Base-by-base conservation (phyloP, 495 filamentous ascomycete genomes). In the Penicillium atrosanguineum region DNA sequence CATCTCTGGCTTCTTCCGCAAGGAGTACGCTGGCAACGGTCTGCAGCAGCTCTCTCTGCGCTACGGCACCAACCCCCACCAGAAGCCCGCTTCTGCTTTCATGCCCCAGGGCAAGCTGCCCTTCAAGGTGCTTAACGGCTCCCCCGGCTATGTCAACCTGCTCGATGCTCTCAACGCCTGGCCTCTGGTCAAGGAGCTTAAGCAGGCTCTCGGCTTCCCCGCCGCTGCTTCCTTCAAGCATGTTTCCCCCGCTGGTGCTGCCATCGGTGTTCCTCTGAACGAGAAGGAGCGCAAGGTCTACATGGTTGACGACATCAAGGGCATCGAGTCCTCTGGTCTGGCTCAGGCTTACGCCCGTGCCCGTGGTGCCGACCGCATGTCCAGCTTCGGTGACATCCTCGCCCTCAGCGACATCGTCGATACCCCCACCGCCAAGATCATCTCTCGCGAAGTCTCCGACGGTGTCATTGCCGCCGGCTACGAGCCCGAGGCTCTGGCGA, bases 221-320 rank as follows among this genome's bases (percentile, higher is more conserved):
- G 94, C 94, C 23, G 95, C 94, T 18, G 93, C 94, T 45, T 95
- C 89, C 70, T 98, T 98, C 86, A 98, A 98, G 82, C 95, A 97
- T 68, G 94, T 97, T 37, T 97, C 95, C 5, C 94, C 94, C 7
- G 94, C 94, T 37, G 94, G 94, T 59, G 94, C 94, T 44, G 94
- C 94, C 49, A 91, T 98, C 64, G 94, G 92, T 55, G 80, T 91
- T 20, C 89, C 88, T 34, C 79, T 98, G 60, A 90, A 73, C 53
- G 84, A 90, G 46, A 85, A 87, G 47, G 94, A 98, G 79, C 84
- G 87, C 74, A 92, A 95, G 77, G 93, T 97, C 25, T 97, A 94
- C 77, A 96, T 98, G 83, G 95, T 97, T 26, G 90, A 95, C 55
- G 95, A 97, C 69, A 93, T 98, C 63, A 83, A 86, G 48, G 90